Conservation (phyloP, 2,329 filamentous ascomycete genomes). For the Cladosporium halotolerans region DNA sequence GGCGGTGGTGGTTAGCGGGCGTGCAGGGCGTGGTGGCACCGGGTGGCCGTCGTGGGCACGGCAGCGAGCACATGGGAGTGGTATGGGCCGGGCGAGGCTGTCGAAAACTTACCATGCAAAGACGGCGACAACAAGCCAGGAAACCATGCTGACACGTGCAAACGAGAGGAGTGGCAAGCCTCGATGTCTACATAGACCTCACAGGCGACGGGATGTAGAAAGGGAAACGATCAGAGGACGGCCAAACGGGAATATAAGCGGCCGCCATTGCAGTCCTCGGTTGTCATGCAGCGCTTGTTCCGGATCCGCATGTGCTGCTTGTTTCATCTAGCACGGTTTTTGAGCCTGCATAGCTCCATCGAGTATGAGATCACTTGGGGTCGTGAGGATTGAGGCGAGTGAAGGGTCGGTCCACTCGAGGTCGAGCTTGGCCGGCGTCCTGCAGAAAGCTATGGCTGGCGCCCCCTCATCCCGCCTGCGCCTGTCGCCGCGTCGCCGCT, state of each 20-base stretch:
- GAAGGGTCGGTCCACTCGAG: constrained; percentile 22
- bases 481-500: too few relatives aligned
- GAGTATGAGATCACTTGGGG: constrained; percentile 23
- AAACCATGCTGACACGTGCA: constrained; percentile 29
- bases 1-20: constrained; percentile 12
- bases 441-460: constrained; percentile 25
- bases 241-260: constrained; percentile 26
- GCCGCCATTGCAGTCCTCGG: constrained; percentile 25
- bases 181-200: constrained; percentile 25
- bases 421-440: constrained; percentile 17
- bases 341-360: constrained; percentile 20
- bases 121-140: constrained; percentile 28
- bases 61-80: not conserved
- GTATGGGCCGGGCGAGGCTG: too few relatives aligned
- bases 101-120: constrained; percentile 26
- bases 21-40: not conserved
- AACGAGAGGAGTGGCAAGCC: constrained; percentile 27
- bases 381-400: constrained; percentile 18
- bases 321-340: constrained; percentile 19
- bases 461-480: constrained; percentile 17
- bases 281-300: constrained; percentile 28
- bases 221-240: constrained; percentile 12
- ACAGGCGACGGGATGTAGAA: constrained; percentile 19
- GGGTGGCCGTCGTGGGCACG: not conserved
- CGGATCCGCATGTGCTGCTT: constrained; percentile 25